A percentile compares a stretch with the other conserved stretches of the same genome.
phyloP scores from a whole-genome alignment of 1,284 basidiomycete species.

The Neolentinus lepideus region DNA sequence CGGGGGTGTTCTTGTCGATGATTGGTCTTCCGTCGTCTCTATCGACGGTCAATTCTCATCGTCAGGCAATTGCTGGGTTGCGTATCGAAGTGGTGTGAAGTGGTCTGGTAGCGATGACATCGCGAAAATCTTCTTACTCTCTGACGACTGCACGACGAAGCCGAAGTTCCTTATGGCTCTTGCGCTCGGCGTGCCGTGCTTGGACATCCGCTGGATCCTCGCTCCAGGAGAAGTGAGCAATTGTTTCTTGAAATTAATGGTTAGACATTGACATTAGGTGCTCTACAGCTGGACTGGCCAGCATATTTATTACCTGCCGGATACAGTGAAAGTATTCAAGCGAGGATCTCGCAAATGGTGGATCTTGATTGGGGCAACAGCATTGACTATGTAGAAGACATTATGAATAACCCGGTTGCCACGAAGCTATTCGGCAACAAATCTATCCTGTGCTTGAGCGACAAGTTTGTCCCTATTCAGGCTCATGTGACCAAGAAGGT shows the following conservation, averaged over 20 bases:
- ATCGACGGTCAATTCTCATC: conserved; percentile 41
- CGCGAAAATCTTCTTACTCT: conserved; percentile 62
- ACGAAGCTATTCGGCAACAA: conserved; percentile 46
- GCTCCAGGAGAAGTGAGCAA: conserved; percentile 36
- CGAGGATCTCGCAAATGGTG: conserved; percentile 61
- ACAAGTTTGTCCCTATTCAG: conserved; percentile 42
- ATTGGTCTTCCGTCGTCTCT: conserved; percentile 62
- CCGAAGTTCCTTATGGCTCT: conserved; percentile 78
- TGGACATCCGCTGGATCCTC: conserved; percentile 58
- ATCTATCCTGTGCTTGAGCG: conserved; percentile 48
- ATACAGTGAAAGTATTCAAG: conserved; percentile 40
- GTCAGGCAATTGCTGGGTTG: conserved; percentile 44
- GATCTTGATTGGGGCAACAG: conserved; percentile 65
- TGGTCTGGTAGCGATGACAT: conserved; percentile 34
- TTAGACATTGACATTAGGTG: background rate
- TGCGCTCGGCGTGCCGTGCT: conserved; percentile 79
- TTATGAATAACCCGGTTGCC: conserved; percentile 49
- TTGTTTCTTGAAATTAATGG: background rate
- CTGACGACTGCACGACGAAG: conserved; percentile 58
- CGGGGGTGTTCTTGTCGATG: conserved; percentile 58
- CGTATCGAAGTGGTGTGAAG: conserved; percentile 36
- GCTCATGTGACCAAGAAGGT: conserved; percentile 29
- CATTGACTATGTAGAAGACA: conserved; percentile 42
- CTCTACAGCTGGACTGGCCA: conserved; percentile 41
- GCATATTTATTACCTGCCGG: conserved; percentile 66